Evolutionary conservation across 805 yeast species (phyloP), one percentile per base, ranked within the genome.

Genomic region (Blastobotrys attinorum): DNA sequence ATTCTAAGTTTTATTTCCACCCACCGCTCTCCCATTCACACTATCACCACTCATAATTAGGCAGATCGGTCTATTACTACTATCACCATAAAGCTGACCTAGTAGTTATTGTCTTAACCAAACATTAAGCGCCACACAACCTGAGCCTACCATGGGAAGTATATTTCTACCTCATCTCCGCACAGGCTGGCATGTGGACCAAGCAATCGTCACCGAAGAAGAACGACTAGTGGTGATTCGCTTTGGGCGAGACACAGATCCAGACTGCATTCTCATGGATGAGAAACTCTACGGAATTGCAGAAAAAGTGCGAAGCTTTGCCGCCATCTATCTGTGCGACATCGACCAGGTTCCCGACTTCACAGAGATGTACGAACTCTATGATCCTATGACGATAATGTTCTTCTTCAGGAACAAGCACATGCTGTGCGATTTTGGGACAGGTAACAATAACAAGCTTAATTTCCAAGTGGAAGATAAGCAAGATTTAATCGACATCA

Each of bases 341-440:
- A 87, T 81, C 8, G 85, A 79, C 47, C 77, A 81, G 54, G 98
- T 92, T 0, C 85, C 90, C 0, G 98, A 88, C 55, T 92, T 92
- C 65, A 90, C 82, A 54, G 72, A 77, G 57, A 85, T 87, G 90
- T 88, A 88, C 60, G 96, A 87, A 59, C 65, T 88, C 37, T 84
- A 81, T 58, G 97, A 89, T 55, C 94, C 96, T 13, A 76, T 86
- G 71, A 81, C 95, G 36, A 70, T 92, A 42, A 92, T 92, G 97
- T 89, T 90, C 59, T 90, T 92, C 62, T 87, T 75, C 65, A 70
- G 94, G 41, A 90, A 90, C 65, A 64, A 87, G 61, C 97, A 90
- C 62, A 89, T 90, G 95, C 79, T 92, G 94, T 86, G 96, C 64
- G 98, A 92, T 68, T 88, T 89, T 62, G 98, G 98, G 2, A 92